Evolutionary conservation across 2,329 filamentous ascomycete species (phyloP).

Genomic region (Alternaria postmessia): DNA sequence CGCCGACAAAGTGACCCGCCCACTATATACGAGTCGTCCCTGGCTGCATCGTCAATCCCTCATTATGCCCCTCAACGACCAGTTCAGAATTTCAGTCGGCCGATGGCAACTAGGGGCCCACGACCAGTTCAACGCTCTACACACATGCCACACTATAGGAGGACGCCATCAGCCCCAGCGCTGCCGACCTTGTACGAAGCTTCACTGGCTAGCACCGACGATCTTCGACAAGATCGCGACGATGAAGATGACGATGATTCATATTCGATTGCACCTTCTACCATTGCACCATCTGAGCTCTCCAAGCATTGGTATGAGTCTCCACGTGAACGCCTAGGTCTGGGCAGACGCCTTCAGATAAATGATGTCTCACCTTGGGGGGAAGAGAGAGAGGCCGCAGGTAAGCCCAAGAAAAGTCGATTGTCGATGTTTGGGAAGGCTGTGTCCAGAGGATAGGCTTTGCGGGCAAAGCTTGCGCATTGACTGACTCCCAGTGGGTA

Average conservation of each 20-base stretch:
- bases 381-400: constrained; percentile 21
- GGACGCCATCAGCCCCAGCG: constrained; percentile 24
- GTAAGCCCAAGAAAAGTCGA: constrained; percentile 42
- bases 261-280: constrained; percentile 39
- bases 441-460: constrained; percentile 16
- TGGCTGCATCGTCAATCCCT: constrained; percentile 17
- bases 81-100: constrained; percentile 37
- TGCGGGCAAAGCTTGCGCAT: constrained; percentile 13
- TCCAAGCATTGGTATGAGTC: constrained; percentile 48
- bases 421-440: constrained; percentile 34
- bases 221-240: neutral
- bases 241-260: constrained; percentile 27
- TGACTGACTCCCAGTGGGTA: constrained; percentile 14
- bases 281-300: constrained; percentile 46
- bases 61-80: constrained; percentile 28
- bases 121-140: constrained; percentile 19
- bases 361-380: constrained; percentile 46
- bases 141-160: constrained; percentile 22
- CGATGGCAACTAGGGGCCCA: constrained; percentile 17
- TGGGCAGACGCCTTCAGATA: constrained; percentile 47
- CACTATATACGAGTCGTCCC: constrained; percentile 18
- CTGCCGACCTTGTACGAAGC: constrained; percentile 46
- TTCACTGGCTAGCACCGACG: constrained; percentile 39
- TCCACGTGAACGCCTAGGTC: constrained; percentile 48
- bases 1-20: constrained; percentile 18